phyloP scores from a whole-genome alignment of 345 rosid genomes.

The Pistacia integerrima region DNA sequence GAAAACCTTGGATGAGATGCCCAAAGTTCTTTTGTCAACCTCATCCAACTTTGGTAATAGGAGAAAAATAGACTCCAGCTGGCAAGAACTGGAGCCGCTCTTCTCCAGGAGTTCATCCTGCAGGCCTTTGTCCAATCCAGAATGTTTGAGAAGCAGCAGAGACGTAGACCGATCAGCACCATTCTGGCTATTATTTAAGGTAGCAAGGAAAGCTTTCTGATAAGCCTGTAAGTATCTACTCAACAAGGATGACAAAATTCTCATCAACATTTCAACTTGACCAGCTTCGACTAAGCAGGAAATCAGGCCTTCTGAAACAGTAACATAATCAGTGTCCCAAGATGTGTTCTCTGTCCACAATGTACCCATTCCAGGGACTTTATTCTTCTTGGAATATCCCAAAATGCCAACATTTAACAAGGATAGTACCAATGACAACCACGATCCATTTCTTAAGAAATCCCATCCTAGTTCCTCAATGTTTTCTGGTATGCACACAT shows the following conservation, averaged over 20 bases:
- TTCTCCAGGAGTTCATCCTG: constrained; percentile 67
- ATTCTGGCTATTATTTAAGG: constrained; percentile 45
- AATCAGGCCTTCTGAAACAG: constrained; percentile 58
- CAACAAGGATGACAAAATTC: constrained; percentile 64
- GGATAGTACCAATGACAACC: constrained; percentile 75
- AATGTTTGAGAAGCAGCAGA: constrained; percentile 78
- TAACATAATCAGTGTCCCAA: constrained; percentile 45
- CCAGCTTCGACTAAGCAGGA: constrained; percentile 56
- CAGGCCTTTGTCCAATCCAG: constrained; percentile 61
- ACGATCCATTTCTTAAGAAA: constrained; percentile 72
- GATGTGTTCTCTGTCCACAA: constrained; percentile 50
- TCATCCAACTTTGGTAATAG: constrained; percentile 55
- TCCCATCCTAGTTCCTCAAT: constrained; percentile 77
- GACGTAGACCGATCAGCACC: constrained; percentile 46
- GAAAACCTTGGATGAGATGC: constrained; percentile 59
- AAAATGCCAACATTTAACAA: constrained; percentile 62
- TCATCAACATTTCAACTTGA: constrained; percentile 48
- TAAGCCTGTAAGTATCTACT: constrained; percentile 51
- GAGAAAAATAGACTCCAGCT: constrained; percentile 61
- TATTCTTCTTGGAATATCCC: constrained; percentile 48
- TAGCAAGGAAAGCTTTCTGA: constrained; percentile 75
- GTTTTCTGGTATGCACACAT: constrained; percentile 41
- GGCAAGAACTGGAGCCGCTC: constrained; percentile 49
- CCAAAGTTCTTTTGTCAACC: constrained; percentile 60
- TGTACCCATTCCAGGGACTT: constrained; percentile 46